These are phyloP conservation scores for Pachyrhizus erosus DNA, from an alignment of 306 rosid genomes.

Conservation along the genomic window DNA sequence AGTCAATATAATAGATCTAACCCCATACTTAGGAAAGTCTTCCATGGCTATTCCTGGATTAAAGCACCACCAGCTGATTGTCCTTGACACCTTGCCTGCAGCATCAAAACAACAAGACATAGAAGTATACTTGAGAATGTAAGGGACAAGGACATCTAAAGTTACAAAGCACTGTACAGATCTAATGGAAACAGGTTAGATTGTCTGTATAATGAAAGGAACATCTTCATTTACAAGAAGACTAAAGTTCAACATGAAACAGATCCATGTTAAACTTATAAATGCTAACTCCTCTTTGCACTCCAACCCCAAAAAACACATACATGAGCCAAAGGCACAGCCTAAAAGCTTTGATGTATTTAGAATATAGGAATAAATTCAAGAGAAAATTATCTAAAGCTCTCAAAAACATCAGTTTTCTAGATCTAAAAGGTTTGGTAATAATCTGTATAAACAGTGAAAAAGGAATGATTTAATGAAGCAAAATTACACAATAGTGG, in stretches of 20 bases:
- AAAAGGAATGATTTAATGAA: not conserved
- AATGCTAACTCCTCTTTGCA: conserved; percentile 25
- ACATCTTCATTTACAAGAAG: conserved; percentile 29
- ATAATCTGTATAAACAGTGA: not conserved
- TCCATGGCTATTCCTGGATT: conserved; percentile 98
- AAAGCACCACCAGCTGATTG: conserved; percentile 99
- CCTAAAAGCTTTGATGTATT: conserved; percentile 17
- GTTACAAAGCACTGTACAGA: conserved; percentile 15
- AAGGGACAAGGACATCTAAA: conserved; percentile 24
- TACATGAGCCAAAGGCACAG: not conserved
- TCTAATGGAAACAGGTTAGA: conserved; percentile 35
- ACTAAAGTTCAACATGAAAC: conserved; percentile 31
- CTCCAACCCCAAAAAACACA: conserved; percentile 17
- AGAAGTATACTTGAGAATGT: conserved; percentile 29
- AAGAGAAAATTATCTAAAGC: conserved; percentile 9
- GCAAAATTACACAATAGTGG: not conserved
- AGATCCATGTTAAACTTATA: conserved; percentile 21
- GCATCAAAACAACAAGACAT: conserved; percentile 39
- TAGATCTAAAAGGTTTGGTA: not conserved
- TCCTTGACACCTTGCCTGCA: conserved; percentile 82
- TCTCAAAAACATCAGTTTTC: not conserved
- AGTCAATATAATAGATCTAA: conserved; percentile 90
- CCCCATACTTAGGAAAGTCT: conserved; percentile 64
- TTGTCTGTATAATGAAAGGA: conserved; percentile 27
- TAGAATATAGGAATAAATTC: conserved; percentile 22